phyloP scores from a whole-genome alignment of 208 protist genomes.

The Trypanosoma cruzi region DNA sequence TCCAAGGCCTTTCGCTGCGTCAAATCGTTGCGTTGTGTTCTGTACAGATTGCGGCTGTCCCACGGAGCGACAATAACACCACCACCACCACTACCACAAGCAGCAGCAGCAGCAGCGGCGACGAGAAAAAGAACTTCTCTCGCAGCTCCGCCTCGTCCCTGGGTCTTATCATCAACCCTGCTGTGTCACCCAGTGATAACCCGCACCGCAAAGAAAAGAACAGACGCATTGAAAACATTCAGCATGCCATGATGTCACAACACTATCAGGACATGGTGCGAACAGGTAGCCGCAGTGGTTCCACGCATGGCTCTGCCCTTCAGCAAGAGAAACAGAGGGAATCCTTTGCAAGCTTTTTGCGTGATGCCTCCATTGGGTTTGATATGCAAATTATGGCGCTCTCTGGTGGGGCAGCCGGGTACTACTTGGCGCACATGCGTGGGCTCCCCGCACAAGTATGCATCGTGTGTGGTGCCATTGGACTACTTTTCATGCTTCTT shows the following conservation, averaged over 20 bases:
- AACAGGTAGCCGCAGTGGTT: not conserved
- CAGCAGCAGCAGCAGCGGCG: too few species aligned
- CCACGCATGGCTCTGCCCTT: not conserved
- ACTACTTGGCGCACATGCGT: conserved; percentile 67
- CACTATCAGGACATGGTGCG: conserved; percentile 38
- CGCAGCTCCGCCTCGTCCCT: conserved; percentile 24
- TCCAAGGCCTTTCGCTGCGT: conserved; percentile 16
- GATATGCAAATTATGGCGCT: conserved; percentile 81
- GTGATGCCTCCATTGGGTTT: conserved; percentile 62
- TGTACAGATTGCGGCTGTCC: not conserved
- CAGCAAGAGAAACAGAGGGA: conserved; percentile 10
- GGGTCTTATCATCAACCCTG: conserved; percentile 61
- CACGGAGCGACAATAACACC: too few species aligned
- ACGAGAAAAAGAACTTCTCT: too few species aligned
- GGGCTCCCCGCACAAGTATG: conserved; percentile 47
- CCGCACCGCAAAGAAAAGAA: conserved; percentile 61
- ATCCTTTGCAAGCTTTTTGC: conserved; percentile 58
- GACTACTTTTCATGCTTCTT: conserved; percentile 66
- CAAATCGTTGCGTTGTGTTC: conserved; percentile 18
- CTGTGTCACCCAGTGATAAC: conserved; percentile 41
- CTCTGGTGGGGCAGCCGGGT: conserved; percentile 62
- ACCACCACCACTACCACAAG: too few species aligned
- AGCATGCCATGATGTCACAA: conserved; percentile 44
- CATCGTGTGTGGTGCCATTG: conserved; percentile 60
- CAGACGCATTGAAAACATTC: conserved; percentile 64